Conservation (phyloP, 2,329 filamentous ascomycete species). For the Fusarium vanettenii region DNA sequence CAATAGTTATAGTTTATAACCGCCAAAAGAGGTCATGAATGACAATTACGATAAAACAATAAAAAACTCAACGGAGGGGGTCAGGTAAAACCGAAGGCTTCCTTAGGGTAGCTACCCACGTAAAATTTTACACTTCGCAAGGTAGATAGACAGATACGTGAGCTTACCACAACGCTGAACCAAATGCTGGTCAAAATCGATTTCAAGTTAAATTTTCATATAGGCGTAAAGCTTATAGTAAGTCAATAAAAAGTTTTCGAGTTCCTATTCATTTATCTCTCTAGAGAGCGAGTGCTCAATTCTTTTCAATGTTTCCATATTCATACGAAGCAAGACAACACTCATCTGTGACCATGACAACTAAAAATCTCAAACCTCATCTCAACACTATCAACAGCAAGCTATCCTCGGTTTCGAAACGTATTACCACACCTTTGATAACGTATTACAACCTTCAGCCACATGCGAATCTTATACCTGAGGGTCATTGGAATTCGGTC, state of each 20-base stretch:
- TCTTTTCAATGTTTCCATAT: no score
- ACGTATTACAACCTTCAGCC: not conserved
- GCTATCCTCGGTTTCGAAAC: not conserved
- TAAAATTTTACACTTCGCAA: no score
- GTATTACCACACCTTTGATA: not conserved
- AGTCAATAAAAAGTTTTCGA: not conserved
- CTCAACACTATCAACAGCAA: not conserved
- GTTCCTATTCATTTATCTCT: not conserved
- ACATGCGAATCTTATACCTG: not conserved
- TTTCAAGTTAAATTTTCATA: not conserved
- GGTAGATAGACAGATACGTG: no score
- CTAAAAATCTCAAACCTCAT: not conserved
- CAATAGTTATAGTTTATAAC: no score
- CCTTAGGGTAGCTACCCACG: no score
- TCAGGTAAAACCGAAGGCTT: no score
- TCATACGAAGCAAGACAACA: no score
- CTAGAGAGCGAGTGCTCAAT: no score
- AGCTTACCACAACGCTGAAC: not conserved
- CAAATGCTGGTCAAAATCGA: not conserved
- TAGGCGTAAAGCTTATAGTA: not conserved
- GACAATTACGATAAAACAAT: no score
- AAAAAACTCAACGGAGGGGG: no score
- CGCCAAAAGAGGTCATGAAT: no score
- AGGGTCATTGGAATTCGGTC: not conserved
- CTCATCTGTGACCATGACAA: no score